These are phyloP conservation scores for Thraustotheca clavata DNA, from an alignment of 352 stramenopile genomes.

Conservation along the genomic window DNA sequence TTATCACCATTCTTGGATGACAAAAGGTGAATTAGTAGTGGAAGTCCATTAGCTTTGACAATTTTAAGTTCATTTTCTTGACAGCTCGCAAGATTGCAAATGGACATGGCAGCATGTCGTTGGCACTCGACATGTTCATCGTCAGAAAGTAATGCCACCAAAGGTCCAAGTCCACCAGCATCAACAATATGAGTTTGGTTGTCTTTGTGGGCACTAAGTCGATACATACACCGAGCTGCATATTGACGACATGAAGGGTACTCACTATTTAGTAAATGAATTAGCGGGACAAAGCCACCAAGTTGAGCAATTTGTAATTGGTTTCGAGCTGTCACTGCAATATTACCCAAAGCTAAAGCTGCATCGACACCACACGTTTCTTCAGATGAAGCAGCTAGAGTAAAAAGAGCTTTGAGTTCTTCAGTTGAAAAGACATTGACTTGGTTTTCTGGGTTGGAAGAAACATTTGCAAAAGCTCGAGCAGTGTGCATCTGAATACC, in stretches of 20 bases:
- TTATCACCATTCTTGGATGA: conserved; percentile 41
- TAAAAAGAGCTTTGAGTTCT: conserved; percentile 74
- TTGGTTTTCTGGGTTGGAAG: conserved; percentile 89
- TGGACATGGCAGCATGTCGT: conserved; percentile 65
- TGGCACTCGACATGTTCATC: conserved; percentile 51
- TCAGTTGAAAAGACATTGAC: conserved; percentile 74
- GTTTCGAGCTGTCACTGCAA: conserved; percentile 87
- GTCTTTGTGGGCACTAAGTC: conserved; percentile 70
- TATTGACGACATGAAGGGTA: conserved; percentile 75
- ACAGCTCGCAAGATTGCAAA: conserved; percentile 82
- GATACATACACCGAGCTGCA: conserved; percentile 83
- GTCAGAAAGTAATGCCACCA: conserved; percentile 61
- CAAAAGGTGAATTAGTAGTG: conserved; percentile 53
- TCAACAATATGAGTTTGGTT: conserved; percentile 87
- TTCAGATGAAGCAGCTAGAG: conserved; percentile 54
- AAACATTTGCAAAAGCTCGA: conserved; percentile 85
- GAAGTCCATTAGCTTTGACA: conserved; percentile 65
- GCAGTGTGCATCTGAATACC: conserved; percentile 86
- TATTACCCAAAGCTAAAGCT: conserved; percentile 89
- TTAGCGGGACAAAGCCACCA: conserved; percentile 78
- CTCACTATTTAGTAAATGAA: conserved; percentile 57
- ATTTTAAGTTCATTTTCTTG: conserved; percentile 61
- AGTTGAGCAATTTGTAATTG: conserved; percentile 82
- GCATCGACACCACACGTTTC: conserved; percentile 87
- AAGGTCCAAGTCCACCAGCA: conserved; percentile 57